Evolutionary conservation across 2,329 filamentous ascomycete species (phyloP).

Genomic region (Apiospora pterosperma): DNA sequence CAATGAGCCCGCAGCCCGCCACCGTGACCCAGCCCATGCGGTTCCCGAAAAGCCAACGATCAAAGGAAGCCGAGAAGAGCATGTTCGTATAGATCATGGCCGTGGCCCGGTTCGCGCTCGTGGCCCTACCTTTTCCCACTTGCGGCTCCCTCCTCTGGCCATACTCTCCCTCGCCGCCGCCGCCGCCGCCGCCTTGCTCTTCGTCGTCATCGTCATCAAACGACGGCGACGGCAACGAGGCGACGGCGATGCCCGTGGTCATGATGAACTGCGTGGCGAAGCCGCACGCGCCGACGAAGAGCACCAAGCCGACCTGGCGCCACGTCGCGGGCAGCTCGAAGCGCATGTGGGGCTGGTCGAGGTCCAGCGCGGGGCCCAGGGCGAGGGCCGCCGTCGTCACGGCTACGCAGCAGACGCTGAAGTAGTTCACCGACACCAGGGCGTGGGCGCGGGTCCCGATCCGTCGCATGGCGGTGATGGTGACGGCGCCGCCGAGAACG

Average conservation of each 20-base stretch:
- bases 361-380: conserved; percentile 40
- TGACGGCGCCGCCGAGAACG: conserved; percentile 70
- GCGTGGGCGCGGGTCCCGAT: conserved; percentile 80
- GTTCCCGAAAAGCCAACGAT: conserved; percentile 50
- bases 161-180: conserved; percentile 60
- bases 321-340: conserved; percentile 38
- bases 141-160: conserved; percentile 25
- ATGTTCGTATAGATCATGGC: conserved; percentile 58
- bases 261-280: conserved; percentile 86
- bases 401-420: conserved; percentile 66
- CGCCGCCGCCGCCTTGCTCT: background rate
- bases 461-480: conserved; percentile 72
- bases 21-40: conserved; percentile 47
- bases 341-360: conserved; percentile 43
- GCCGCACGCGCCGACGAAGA: conserved; percentile 68
- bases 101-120: conserved; percentile 43
- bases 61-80: conserved; percentile 51
- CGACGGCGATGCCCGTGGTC: conserved; percentile 60
- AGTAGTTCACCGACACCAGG: conserved; percentile 84
- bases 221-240: background rate
- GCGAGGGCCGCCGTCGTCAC: conserved; percentile 62
- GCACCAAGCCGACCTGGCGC: conserved; percentile 63
- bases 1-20: conserved; percentile 47
- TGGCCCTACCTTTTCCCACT: background rate
- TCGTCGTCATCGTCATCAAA: background rate